Percentiles rank a stretch among this genome's conserved stretches.
Evolutionary conservation across 805 yeast genomes (phyloP).

Genomic region (Saccharomycopsis vini): DNA sequence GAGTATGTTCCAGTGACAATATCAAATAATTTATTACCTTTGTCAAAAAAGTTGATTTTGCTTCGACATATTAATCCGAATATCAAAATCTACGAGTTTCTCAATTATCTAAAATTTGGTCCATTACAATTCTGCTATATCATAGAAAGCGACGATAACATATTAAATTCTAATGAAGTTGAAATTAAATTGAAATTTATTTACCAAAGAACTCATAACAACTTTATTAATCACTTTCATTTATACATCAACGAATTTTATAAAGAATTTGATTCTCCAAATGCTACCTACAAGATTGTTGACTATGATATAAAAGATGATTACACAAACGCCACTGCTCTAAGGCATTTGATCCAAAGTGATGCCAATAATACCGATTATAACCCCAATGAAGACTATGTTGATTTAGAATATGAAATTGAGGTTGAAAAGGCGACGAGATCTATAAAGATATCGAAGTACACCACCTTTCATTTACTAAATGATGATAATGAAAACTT

Average conservation of each 20-base stretch:
- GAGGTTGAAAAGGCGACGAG: conserved; percentile 16
- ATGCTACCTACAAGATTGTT: conserved; percentile 12
- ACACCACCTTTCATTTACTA: conserved; percentile 11
- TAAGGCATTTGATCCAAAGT: neutral
- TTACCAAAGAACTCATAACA: conserved; percentile 14
- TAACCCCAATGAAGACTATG: conserved; percentile 1
- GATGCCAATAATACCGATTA: neutral
- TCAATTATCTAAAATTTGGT: conserved; percentile 19
- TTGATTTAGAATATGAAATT: conserved; percentile 13
- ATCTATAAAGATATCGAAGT: conserved; percentile 13
- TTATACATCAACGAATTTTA: conserved; percentile 15
- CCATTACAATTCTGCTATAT: conserved; percentile 18
- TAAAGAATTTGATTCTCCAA: conserved; percentile 16
- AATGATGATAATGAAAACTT: conserved; percentile 19
- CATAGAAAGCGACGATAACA: neutral
- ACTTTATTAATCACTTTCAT: conserved; percentile 16
- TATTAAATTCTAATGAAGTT: conserved; percentile 1
- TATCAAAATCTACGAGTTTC: conserved; percentile 14
- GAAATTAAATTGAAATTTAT: conserved; percentile 17
- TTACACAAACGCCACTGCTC: conserved; percentile 4
- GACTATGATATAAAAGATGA: conserved; percentile 11
- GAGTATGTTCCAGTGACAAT: conserved; percentile 3
- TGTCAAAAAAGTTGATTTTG: conserved; percentile 13
- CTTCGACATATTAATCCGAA: conserved; percentile 10
- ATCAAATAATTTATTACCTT: neutral